Conservation (phyloP, 1,139 yeast species). For the Maudiozyma humilis region DNA sequence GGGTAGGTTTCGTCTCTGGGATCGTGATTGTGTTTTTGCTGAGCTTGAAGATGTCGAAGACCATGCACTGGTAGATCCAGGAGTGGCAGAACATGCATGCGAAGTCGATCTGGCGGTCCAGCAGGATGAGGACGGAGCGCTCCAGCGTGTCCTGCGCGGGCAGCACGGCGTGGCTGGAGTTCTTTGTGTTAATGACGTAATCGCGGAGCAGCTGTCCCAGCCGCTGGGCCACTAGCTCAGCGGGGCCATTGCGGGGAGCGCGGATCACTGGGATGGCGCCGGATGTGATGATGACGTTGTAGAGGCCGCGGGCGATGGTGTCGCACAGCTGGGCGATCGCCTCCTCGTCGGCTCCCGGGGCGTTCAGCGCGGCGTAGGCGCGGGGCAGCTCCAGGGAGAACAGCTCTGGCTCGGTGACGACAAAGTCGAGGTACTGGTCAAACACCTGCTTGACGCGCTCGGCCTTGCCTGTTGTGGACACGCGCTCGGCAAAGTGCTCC, state of each 20-base stretch:
- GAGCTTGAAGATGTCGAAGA: constrained; percentile 80
- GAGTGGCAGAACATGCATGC: constrained; percentile 94
- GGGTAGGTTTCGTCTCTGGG: too few species aligned
- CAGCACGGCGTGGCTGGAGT: constrained; percentile 23
- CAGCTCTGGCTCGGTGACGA: constrained; percentile 86
- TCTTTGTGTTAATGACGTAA: constrained; percentile 63
- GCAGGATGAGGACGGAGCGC: constrained; percentile 67
- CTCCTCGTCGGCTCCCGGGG: constrained; percentile 65
- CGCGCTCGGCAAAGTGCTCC: constrained; percentile 82
- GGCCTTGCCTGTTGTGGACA: constrained; percentile 62
- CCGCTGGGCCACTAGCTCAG: constrained; percentile 84
- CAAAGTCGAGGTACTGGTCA: constrained; percentile 86
- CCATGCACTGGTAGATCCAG: constrained; percentile 96
- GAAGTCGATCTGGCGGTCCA: constrained; percentile 84
- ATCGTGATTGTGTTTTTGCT: constrained; percentile 72
- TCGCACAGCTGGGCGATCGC: constrained; percentile 63
- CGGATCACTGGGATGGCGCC: constrained; percentile 82
- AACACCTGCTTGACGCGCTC: constrained; percentile 73
- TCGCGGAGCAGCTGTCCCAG: constrained; percentile 78
- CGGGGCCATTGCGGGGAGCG: constrained; percentile 89
- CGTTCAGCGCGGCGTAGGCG: constrained; percentile 62
- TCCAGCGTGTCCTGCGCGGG: constrained; percentile 33
- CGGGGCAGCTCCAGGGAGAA: constrained; percentile 66
- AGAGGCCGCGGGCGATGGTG: constrained; percentile 66
- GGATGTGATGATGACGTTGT: constrained; percentile 69